Evolutionary conservation across 306 rosid species (phyloP), one percentile per base, ranked within the genome.

Genomic region (Citrullus mucosospermus): DNA sequence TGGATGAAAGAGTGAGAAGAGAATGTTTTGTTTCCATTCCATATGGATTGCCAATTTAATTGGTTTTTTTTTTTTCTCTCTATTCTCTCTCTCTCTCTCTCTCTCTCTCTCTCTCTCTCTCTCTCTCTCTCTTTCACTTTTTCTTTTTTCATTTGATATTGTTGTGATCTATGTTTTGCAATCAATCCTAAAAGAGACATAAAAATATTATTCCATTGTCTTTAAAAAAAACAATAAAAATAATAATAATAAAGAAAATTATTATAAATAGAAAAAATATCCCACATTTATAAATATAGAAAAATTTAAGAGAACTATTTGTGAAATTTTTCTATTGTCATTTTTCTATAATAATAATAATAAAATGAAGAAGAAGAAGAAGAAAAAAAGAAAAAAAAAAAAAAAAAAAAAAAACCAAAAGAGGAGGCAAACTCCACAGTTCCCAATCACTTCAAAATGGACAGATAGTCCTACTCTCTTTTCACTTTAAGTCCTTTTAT

Each of bases 401-500:
- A 14, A 14, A 14, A 14, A 51, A 4, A 51, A 4, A 14, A 14
- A 51, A 14, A 11, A 5, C 4, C 1, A 53, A 51, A 16, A 14
- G n/a, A 51, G 18, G 22, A 48, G 77, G 57, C 57, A 71, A 71
- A 48, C 77, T 50, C 76, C 76, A 70, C 80, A 77, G 54, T 76
- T 76, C 79, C 79, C 79, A 76, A 76, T 76, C 79, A 76, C 65
- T 77, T 77, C 72, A 61, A 77, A 61, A 77, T 58, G 48, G 60
- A 44, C 75, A 62, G 34, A 78, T 66, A 63, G 72, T 78, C 80
- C 56, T 78, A 11, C 80, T 62, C 46, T 78, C 80, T 61, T 61
- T 78, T 78, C 80, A 41, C 69, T 78, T 78, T 78, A 77, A 22
- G 25, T 28, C 80, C 80, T 78, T 61, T 51, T 16, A 41, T 32